Base-by-base conservation (phyloP, 73 alveolate genomes). In the Paramecium biaurelia region DNA sequence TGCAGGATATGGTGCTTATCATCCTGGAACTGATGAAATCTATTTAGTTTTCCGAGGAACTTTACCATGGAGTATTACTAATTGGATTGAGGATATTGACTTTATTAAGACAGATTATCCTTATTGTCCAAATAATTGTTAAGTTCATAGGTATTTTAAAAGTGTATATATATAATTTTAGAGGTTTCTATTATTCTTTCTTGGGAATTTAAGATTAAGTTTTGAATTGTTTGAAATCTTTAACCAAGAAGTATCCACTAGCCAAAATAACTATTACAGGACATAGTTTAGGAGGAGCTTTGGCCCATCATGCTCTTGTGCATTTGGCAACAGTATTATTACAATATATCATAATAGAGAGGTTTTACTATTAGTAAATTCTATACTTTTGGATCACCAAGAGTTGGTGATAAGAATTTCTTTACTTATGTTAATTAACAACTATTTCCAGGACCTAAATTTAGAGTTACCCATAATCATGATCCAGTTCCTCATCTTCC, bases 401-500 rank as follows among this genome's bases (percentile, higher is more conserved):
- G 95, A 76, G 92, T 84, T 15, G 95, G 95, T 5, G 86, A 92
- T 34, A 18, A 76, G 57, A 30, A 68, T 7, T 89, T 89, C 53
- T 76, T 82, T 38, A 30, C 76, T 41, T 89, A 63, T 30, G 84
- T 63, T 20, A 63, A 63, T 30, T n/a, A 76, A 63, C 24, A 63
- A 86, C 70, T 76, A 63, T 63, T 59, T 14, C 45, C 85, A 23
- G 74, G 76, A n/a, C 88, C 85, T 20, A 70, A 70, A 49, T 89
- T 23, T 35, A 89, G 94, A 70, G 85, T 89, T 7, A 89, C 87
- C 15, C 94, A 89, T 70, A 70, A 89, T 21, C 76, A 88, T 38
- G 94, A 89, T 26, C 94, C 94, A 24, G 94, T 89, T 0, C 94
- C 94, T 41, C 94, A 89, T 43, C 92, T 89, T 23, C 94, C 94